Conservation (phyloP, 805 yeast species). For the Myxozyma melibiosi region DNA sequence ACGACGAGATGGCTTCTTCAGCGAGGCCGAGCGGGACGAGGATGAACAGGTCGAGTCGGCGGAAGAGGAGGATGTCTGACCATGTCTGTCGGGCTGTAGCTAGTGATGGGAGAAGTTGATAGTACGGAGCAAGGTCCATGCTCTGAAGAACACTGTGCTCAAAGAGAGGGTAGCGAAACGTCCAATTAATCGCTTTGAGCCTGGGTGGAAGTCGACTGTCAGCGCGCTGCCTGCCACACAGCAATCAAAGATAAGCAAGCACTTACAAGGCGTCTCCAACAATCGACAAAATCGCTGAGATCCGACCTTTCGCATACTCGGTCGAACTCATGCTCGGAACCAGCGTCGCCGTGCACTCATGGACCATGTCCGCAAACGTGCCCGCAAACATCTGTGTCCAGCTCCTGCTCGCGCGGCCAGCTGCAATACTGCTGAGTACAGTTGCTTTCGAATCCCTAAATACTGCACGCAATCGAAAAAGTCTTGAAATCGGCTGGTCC, state of each 20-base stretch:
- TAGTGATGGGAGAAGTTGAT: neutral
- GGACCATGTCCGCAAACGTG: too few species aligned
- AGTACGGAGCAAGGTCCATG: neutral
- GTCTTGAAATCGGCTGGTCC: neutral
- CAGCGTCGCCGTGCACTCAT: too few species aligned
- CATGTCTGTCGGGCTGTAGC: neutral
- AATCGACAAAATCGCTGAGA: too few species aligned
- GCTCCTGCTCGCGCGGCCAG: neutral
- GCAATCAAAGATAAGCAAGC: too few species aligned
- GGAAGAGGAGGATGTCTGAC: neutral
- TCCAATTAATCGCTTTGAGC: neutral
- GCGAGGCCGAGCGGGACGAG: neutral
- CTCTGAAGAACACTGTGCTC: neutral
- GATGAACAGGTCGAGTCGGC: neutral
- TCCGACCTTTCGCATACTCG: too few species aligned
- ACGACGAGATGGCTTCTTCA: neutral
- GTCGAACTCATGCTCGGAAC: too few species aligned
- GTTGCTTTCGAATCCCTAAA: neutral
- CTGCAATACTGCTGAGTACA: neutral
- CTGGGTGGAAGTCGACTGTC: neutral
- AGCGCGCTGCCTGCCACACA: neutral
- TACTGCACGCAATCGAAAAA: neutral
- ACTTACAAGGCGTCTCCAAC: too few species aligned
- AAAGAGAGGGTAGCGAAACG: neutral
- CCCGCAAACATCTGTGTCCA: neutral